Evolutionary conservation across 352 stramenopile species (phyloP), one percentile per base, ranked within the genome.

Genomic region (Phytopythium mirpurense): DNA sequence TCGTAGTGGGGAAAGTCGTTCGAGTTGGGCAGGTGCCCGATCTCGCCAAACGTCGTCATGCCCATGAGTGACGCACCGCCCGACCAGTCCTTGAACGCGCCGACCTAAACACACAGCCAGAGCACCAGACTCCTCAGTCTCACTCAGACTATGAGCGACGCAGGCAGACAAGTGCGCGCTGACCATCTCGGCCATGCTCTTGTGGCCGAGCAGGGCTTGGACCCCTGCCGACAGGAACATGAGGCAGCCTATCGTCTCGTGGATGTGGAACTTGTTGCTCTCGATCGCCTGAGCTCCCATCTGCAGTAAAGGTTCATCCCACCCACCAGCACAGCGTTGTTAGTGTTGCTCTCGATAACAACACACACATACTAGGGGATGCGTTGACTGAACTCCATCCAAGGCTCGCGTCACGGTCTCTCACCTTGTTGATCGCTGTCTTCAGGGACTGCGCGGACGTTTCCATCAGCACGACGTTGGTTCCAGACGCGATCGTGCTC

Each of bases 121-220:
- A 38, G 44, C 11, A 26, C 14, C 21, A 32, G n/a, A 29, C 8
- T 27, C 31, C 9, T 16, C 38, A 51, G 32, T 10, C 42, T 48
- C 23, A 32, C 9, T 9, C 5, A 9, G 29, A 9, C 5, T 32
- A 9, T 32, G 29, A 5, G 29, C 29, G 5, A 32, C 5, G 5
- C 9, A 32, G 29, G 29, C 29, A 48, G 8, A 3, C 23, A 12
- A 21, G 12, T 11, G 14, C 16, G 26, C 44, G 58, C 56, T 26
- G 68, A 88, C 84, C 82, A 95, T 91, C 57, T 92, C 84, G 0
- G 84, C 77, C 84, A 95, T 95, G 65, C 78, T 90, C 60, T 92
- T 90, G 60, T 92, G 80, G 15, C 84, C 84, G 18, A 93, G 59
- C 18, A 95, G 67, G n/a, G 82, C 83, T 49, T 95, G 82, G 6